Evolutionary conservation across 257 asterid species (phyloP).

Genomic region (Nicotiana attenuata): DNA sequence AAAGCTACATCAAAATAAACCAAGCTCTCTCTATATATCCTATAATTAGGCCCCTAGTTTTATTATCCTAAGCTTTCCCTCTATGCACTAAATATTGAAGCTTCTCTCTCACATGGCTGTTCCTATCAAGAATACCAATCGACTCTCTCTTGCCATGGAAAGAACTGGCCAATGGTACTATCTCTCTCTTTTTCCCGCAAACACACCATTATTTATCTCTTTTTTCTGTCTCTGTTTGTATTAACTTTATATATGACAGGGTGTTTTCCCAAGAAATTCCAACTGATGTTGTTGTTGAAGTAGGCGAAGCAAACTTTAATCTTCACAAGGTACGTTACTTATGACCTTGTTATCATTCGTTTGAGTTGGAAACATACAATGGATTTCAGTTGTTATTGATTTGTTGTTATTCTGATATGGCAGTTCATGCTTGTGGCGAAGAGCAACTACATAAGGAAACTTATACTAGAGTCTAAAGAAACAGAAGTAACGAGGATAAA

Average conservation of each 20-base stretch:
- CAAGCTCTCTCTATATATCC: constrained; percentile 29
- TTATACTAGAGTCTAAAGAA: constrained; percentile 63
- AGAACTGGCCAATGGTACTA: constrained; percentile 91
- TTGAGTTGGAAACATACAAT: neutral
- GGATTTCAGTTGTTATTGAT: neutral
- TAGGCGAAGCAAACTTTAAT: constrained; percentile 72
- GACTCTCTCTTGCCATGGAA: constrained; percentile 75
- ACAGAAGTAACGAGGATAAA: constrained; percentile 55
- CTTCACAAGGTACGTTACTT: constrained; percentile 72
- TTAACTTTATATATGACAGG: constrained; percentile 37
- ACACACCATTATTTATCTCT: neutral
- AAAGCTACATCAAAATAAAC: constrained; percentile 15
- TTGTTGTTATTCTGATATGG: neutral
- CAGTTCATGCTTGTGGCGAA: constrained; percentile 97
- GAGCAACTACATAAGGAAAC: constrained; percentile 75
- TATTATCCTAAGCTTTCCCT: neutral
- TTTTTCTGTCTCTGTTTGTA: neutral
- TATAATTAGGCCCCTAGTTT: neutral
- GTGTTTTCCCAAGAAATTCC: constrained; percentile 90
- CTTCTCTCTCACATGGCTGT: constrained; percentile 28
- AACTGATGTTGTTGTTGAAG: constrained; percentile 70
- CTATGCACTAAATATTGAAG: neutral
- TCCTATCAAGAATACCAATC: constrained; percentile 22
- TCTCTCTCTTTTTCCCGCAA: neutral
- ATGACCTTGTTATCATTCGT: neutral